phyloP scores from a whole-genome alignment of 1,284 basidiomycete species.

The Papiliotrema fonsecae region DNA sequence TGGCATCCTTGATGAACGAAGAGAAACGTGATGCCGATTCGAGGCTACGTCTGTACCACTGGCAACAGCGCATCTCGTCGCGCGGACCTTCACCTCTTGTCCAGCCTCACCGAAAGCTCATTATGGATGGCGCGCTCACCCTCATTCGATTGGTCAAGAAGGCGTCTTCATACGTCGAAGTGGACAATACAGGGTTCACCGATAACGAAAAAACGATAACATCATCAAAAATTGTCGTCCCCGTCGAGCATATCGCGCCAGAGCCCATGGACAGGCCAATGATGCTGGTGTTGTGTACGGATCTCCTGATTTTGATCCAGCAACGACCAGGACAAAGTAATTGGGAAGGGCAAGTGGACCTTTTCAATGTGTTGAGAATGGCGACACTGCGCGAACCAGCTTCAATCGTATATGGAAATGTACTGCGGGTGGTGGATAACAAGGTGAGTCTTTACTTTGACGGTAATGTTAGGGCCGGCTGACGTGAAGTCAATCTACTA shows the following conservation, averaged over 20 bases:
- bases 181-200: slow-evolving; percentile 32
- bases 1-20: slow-evolving; percentile 94
- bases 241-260: slow-evolving; percentile 75
- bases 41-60: slow-evolving; percentile 73
- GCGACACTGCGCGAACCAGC: slow-evolving; percentile 81
- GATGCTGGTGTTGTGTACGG: slow-evolving; percentile 57
- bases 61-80: slow-evolving; percentile 87
- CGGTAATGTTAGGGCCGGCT: not conserved
- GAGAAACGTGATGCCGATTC: slow-evolving; percentile 91
- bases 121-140: slow-evolving; percentile 78
- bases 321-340: slow-evolving; percentile 61
- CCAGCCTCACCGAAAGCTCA: slow-evolving; percentile 90
- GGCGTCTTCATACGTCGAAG: slow-evolving; percentile 74
- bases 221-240: slow-evolving; percentile 60
- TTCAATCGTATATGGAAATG: slow-evolving; percentile 80
- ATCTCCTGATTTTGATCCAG: slow-evolving; percentile 81
- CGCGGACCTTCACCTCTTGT: slow-evolving; percentile 92
- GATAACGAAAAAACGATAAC: slow-evolving; percentile 42
- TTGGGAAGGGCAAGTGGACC: slow-evolving; percentile 65
- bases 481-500: slow-evolving; percentile 69
- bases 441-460: slow-evolving; percentile 18
- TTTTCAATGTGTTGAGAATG: slow-evolving; percentile 91
- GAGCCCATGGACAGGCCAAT: slow-evolving; percentile 43
- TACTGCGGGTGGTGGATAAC: slow-evolving; percentile 52
- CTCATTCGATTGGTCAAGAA: slow-evolving; percentile 87